Evolutionary conservation across 2,329 filamentous ascomycete genomes (phyloP), one percentile per base, ranked within the genome.

Genomic region (Aspergillus niger): DNA sequence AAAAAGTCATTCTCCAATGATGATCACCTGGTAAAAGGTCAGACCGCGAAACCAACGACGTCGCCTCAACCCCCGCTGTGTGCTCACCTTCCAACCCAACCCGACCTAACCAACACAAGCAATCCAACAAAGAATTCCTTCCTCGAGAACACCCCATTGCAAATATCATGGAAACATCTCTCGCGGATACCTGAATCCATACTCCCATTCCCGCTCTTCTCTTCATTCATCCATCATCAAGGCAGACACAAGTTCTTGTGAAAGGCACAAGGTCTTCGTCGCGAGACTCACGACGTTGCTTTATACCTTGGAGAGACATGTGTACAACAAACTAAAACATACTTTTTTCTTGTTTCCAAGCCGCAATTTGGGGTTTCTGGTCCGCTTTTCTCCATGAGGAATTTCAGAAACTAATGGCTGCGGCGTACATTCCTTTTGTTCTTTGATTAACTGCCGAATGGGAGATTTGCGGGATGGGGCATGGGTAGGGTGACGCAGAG

Each of bases 11-110:
- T 73, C 75, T 79, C 77, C 76, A 60, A 74, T 77, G 77, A 79
- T 79, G 77, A 61, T 59, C 73, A 66, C 67, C 72, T 79, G 77
- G 77, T 79, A 79, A 79, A 79, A 79, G 77, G 76, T 79, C 77
- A 74, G 77, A 79, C 74, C 67, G 63, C 65, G 64, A 61, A 54
- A 11, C 47, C 30, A 38, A n/a, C 47, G 38, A 36, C 38, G 51
- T 24, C 41, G 8, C 36, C 8, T 38, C 30, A 32, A 43, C 32
- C 30, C 11, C 55, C 55, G 59, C 53, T 53, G 59, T 50, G 55
- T n/a, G 39, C 43, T 43, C 32, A 36, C 32, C 32, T 36, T 36
- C 11, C 32, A 36, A 36, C 32, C 32, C 32, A 36, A 36, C 32
- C 32, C 32, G 5, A 36, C 30, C 4, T 4, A 5, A 11, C 28